Evolutionary conservation across 768 basidiomycete genomes (phyloP), one percentile per base, ranked within the genome.

Genomic region (Agrocybe chaxingu): DNA sequence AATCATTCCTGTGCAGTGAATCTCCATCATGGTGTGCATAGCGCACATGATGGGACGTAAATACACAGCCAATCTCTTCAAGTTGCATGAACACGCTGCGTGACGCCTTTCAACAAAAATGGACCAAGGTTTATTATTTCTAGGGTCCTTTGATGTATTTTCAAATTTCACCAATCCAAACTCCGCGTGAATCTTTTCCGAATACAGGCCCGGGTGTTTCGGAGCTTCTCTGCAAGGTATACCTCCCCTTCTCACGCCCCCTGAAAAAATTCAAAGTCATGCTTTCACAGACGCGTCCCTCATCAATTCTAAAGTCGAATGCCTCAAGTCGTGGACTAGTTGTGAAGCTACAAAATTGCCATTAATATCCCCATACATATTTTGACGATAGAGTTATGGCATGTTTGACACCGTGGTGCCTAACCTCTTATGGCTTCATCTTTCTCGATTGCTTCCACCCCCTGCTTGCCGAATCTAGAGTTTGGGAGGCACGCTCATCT

Each of bases 381-480:
- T 32, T 41, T 49, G 51, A 59, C 55, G 56, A 56, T 60, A 55
- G 50, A 56, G 59, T 66, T 67, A 59, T 66, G 66, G 61, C 62
- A 64, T 67, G 58, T 65, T 66, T 68, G 66, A 63, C 63, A 59
- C 55, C 51, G 55, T 59, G 59, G 60, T 59, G 61, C 57, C 71
- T 74, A 74, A 72, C 73, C 73, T 63, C 67, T 70, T 73, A 63
- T 62, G 67, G 73, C 52, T 59, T 57, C 61, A 57, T 57, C 60
- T 58, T 66, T 65, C 62, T 65, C 63, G 64, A 66, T 64, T 56
- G 53, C 56, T 61, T 62, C 59, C 56, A 57, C 54, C 62, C 56
- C 57, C 56, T 56, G 57, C 55, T 56, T 59, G 57, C 66, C 59
- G 59, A 70, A 69, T 65, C 69, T 70, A 65, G 60, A 64, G 59